A percentile compares a stretch with the other conserved stretches of the same genome.
phyloP scores from a whole-genome alignment of 83 land plant species.

The Thuja plicata region DNA sequence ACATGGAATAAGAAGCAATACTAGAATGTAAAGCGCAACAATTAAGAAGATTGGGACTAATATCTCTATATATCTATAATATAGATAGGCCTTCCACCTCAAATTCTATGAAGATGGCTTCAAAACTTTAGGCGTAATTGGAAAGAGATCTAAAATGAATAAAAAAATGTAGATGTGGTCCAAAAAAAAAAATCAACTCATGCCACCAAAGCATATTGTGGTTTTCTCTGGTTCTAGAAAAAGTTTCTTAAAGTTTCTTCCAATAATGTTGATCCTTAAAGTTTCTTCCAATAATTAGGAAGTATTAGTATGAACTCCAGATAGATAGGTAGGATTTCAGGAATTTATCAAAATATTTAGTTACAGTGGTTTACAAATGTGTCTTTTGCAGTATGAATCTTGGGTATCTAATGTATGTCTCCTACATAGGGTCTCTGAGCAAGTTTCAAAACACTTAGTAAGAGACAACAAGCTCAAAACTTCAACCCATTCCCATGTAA shows the following conservation, averaged over 20 bases:
- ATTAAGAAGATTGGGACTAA: neutral
- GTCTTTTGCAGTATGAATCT: neutral
- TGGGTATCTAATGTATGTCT: neutral
- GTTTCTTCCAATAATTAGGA: neutral
- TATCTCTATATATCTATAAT: neutral
- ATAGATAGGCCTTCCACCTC: neutral
- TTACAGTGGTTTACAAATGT: neutral
- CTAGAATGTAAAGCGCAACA: neutral
- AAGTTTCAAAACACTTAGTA: neutral
- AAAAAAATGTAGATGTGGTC: neutral
- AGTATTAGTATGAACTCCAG: neutral
- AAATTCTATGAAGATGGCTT: neutral
- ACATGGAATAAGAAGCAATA: neutral
- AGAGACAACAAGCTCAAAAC: neutral
- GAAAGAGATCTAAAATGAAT: neutral
- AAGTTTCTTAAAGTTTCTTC: too few species aligned
- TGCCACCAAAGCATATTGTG: too few species aligned
- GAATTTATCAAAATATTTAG: too few species aligned
- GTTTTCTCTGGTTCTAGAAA: too few species aligned
- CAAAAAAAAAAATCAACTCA: too few species aligned
- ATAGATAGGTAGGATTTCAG: neutral
- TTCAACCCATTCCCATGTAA: neutral
- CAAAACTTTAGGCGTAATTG: neutral
- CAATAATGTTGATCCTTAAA: too few species aligned
- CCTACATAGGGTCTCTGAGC: neutral